A percentile compares a stretch with the other conserved stretches of the same genome.
phyloP scores from a whole-genome alignment of 805 yeast genomes.

The Sugiyamaella chiloensis region DNA sequence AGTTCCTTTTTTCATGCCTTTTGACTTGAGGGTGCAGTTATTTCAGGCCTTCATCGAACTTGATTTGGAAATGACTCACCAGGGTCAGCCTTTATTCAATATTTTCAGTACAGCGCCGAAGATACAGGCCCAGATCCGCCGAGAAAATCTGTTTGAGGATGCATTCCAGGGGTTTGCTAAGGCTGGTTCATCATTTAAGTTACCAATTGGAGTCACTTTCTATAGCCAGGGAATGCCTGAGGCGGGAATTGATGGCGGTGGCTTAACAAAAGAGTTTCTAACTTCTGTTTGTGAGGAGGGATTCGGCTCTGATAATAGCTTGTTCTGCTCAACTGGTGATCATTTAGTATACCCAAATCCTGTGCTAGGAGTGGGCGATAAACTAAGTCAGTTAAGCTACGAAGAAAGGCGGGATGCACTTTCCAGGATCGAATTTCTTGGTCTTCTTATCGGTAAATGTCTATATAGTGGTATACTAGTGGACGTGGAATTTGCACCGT shows the following conservation, averaged over 20 bases:
- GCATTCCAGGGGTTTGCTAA: slow-evolving; percentile 57
- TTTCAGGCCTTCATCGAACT: slow-evolving; percentile 60
- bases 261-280: slow-evolving; percentile 85
- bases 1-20: slow-evolving; percentile 78
- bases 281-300: slow-evolving; percentile 70
- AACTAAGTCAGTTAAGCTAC: slow-evolving; percentile 9
- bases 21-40: slow-evolving; percentile 66
- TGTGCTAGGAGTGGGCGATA: slow-evolving; percentile 38
- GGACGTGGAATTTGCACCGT: slow-evolving; percentile 81
- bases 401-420: slow-evolving; percentile 24
- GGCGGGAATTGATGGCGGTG: slow-evolving; percentile 96
- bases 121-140: slow-evolving; percentile 53
- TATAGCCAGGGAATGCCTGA: slow-evolving; percentile 73
- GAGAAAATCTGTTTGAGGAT: slow-evolving; percentile 72
- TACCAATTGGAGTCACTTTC: slow-evolving; percentile 61
- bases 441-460: slow-evolving; percentile 84
- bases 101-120: slow-evolving; percentile 20
- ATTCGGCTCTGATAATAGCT: slow-evolving; percentile 42
- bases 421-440: slow-evolving; percentile 57
- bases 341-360: slow-evolving; percentile 77
- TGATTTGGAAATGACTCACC: slow-evolving; percentile 36
- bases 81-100: slow-evolving; percentile 10
- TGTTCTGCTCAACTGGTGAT: slow-evolving; percentile 45
- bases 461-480: slow-evolving; percentile 77
- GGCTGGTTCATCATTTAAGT: slow-evolving; percentile 55